Evolutionary conservation across 2,329 filamentous ascomycete species (phyloP).

Genomic region (Diaporthe velutina): DNA sequence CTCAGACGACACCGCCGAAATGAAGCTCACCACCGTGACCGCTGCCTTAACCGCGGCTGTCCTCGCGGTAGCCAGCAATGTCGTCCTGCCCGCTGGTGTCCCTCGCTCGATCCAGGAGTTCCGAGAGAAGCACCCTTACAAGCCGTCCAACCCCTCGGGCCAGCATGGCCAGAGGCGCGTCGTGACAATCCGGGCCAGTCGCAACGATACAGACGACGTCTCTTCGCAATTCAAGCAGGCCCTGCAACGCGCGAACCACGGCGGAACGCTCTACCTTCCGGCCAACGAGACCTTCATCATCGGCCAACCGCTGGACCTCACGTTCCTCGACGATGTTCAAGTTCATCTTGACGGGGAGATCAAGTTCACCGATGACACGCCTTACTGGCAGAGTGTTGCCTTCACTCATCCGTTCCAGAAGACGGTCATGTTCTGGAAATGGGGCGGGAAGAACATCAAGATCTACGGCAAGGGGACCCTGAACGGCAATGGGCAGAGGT

Average conservation of each 20-base stretch:
- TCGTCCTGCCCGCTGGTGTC: constrained; percentile 49
- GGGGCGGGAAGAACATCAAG: constrained; percentile 72
- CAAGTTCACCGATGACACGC: constrained; percentile 58
- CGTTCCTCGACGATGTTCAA: constrained; percentile 69
- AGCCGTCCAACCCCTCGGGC: constrained; percentile 39
- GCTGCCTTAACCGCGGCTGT: constrained; percentile 44
- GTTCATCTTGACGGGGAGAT: constrained; percentile 71
- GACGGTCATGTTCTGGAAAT: constrained; percentile 73
- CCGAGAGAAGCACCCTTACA: constrained; percentile 54
- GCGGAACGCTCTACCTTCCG: constrained; percentile 67
- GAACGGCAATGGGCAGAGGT: constrained; percentile 65
- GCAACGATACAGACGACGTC: constrained; percentile 67
- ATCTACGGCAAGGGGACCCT: constrained; percentile 70
- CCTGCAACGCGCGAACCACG: constrained; percentile 68
- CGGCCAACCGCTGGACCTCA: constrained; percentile 70
- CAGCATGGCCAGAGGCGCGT: constrained; percentile 43
- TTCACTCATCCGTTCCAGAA: constrained; percentile 59
- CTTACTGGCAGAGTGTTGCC: constrained; percentile 58
- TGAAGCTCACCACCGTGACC: constrained; percentile 41
- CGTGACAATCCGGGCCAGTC: constrained; percentile 65
- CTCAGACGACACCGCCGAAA: constrained; percentile 28
- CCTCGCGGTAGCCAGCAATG: constrained; percentile 42
- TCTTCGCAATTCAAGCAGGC: constrained; percentile 67
- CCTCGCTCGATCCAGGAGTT: constrained; percentile 54
- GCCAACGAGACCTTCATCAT: constrained; percentile 68